Evolutionary conservation across 208 protist genomes (phyloP).

Genomic region (Trypanosoma rangeli): DNA sequence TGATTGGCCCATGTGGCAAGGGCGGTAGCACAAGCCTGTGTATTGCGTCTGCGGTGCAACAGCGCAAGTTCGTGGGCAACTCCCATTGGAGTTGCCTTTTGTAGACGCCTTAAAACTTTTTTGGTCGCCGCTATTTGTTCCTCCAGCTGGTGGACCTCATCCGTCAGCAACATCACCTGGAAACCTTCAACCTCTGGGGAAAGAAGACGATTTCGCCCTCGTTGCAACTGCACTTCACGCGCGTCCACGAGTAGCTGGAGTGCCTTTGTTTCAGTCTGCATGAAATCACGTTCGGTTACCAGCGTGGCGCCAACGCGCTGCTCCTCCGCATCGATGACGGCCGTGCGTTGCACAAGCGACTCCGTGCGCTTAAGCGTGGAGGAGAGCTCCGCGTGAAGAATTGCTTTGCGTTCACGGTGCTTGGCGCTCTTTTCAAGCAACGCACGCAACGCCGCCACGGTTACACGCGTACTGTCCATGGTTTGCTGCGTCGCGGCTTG

Average conservation of each 20-base stretch:
- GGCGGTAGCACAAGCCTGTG: neutral
- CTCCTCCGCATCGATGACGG: slow-evolving; percentile 3
- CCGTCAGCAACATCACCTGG: slow-evolving; percentile 5
- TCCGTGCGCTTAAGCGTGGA: neutral
- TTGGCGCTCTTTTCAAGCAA: neutral
- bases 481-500: slow-evolving; percentile 9
- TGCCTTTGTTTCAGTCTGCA: neutral
- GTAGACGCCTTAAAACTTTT: neutral
- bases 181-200: neutral
- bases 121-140: neutral
- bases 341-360: neutral
- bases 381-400: neutral
- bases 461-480: slow-evolving; percentile 1
- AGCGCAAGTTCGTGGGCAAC: slow-evolving; percentile 1
- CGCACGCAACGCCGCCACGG: neutral
- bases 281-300: neutral
- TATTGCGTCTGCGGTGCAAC: slow-evolving; percentile 8
- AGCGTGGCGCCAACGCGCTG: neutral
- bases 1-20: neutral
- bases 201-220: neutral
- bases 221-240: neutral
- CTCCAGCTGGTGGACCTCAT: slow-evolving; percentile 5
- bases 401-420: slow-evolving; percentile 4
- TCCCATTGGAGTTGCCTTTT: neutral
- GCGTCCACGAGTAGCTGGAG: neutral